phyloP scores from a whole-genome alignment of 1,284 basidiomycete species.

The Stereum hirsutum region DNA sequence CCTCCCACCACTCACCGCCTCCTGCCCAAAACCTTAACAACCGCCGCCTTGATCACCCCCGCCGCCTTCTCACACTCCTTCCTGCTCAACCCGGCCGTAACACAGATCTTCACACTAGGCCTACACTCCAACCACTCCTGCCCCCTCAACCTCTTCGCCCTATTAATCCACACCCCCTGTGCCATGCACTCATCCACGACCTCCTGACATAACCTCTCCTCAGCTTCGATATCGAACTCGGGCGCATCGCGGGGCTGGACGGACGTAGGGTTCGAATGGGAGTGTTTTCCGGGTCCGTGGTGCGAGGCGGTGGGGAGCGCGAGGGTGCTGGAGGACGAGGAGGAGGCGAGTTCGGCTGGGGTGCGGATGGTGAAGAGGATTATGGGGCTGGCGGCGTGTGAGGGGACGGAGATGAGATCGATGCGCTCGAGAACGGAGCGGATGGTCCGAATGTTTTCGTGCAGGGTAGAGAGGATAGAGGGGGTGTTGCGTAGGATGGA shows the following conservation, averaged over 20 bases:
- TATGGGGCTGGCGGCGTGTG: constrained; percentile 78
- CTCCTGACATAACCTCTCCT: constrained; percentile 79
- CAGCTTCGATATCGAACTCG: constrained; percentile 53
- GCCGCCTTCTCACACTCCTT: constrained; percentile 93
- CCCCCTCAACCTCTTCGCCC: constrained; percentile 71
- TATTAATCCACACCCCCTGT: constrained; percentile 77
- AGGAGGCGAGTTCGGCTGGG: too few relatives aligned
- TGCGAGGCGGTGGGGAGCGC: constrained; percentile 21
- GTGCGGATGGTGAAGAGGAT: constrained; percentile 74
- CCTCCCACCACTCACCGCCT: constrained; percentile 18
- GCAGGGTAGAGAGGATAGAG: constrained; percentile 65
- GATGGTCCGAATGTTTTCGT: constrained; percentile 74
- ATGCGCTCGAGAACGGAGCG: constrained; percentile 74
- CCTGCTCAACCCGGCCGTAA: constrained; percentile 70
- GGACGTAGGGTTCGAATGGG: constrained; percentile 36
- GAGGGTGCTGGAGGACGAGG: constrained; percentile 21
- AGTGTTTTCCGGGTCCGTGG: constrained; percentile 15
- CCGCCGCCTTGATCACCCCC: constrained; percentile 62
- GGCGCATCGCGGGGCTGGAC: constrained; percentile 31
- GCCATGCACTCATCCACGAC: constrained; percentile 77
- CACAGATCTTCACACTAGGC: constrained; percentile 83
- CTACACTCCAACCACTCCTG: constrained; percentile 79
- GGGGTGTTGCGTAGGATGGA: constrained; percentile 69
- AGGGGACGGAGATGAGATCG: constrained; percentile 77
- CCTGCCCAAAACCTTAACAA: constrained; percentile 60